Evolutionary conservation across 495 filamentous ascomycete species (phyloP).

Genomic region (Pseudevernia furfuracea): DNA sequence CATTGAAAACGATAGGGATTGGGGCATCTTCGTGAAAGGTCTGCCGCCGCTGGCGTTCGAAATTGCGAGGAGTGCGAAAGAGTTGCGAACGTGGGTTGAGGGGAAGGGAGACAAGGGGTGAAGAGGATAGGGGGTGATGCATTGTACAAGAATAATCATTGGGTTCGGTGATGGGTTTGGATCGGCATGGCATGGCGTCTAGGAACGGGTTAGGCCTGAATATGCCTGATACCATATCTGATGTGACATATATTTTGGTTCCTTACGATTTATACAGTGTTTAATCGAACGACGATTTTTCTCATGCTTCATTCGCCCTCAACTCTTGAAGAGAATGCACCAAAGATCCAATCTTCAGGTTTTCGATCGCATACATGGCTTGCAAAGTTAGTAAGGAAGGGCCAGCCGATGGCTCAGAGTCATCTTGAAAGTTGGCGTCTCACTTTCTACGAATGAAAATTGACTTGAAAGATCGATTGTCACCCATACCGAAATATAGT

Average conservation of each 20-base stretch:
- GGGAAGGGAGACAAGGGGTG: slow-evolving; percentile 35
- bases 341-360: neutral
- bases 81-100: slow-evolving; percentile 46
- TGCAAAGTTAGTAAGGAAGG: too few relatives aligned
- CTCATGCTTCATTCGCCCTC: neutral
- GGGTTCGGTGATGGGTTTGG: neutral
- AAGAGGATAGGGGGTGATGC: neutral
- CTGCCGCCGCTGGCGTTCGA: slow-evolving; percentile 81
- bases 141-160: neutral
- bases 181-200: neutral
- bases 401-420: too few relatives aligned
- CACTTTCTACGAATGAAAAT: too few relatives aligned
- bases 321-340: too few relatives aligned
- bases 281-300: neutral
- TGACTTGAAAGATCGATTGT: too few relatives aligned
- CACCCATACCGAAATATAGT: too few relatives aligned
- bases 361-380: too few relatives aligned
- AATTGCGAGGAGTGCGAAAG: slow-evolving; percentile 75
- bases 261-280: neutral
- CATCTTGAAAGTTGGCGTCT: too few relatives aligned
- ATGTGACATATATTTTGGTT: neutral
- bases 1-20: slow-evolving; percentile 43
- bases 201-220: neutral
- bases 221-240: neutral
- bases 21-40: slow-evolving; percentile 60